These are phyloP conservation scores for Saccharomycopsis crataegensis DNA, from an alignment of 1,139 yeast species.

Conservation along the genomic window DNA sequence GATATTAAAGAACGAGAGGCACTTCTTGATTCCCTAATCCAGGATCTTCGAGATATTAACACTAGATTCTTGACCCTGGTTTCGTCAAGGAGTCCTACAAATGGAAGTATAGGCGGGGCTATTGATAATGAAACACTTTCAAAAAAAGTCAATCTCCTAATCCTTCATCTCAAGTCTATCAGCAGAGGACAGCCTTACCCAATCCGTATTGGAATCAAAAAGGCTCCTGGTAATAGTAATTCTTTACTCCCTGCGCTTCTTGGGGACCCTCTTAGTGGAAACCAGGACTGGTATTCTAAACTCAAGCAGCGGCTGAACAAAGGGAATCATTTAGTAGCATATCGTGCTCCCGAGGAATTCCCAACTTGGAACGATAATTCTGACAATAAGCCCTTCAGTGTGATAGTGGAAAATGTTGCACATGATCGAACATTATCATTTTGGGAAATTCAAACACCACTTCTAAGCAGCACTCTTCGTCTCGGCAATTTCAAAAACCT, in stretches of 20 bases:
- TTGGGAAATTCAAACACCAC: constrained; percentile 17
- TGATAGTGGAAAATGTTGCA: neutral
- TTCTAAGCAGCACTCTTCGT: constrained; percentile 6
- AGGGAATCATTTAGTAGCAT: constrained; percentile 4
- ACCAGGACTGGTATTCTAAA: constrained; percentile 15
- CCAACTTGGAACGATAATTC: neutral
- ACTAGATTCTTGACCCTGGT: neutral
- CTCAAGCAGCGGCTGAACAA: constrained; percentile 3
- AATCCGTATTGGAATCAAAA: constrained; percentile 16
- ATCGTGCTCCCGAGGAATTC: neutral
- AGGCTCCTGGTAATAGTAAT: neutral
- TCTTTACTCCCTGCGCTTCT: constrained; percentile 9
- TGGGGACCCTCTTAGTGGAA: constrained; percentile 19
- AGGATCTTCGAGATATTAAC: neutral
- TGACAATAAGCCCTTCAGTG: neutral
- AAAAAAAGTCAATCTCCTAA: constrained; percentile 17
- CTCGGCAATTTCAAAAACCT: constrained; percentile 13
- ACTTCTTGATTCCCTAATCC: neutral
- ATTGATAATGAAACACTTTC: constrained; percentile 1
- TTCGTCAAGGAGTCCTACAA: neutral
- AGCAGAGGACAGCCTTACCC: constrained; percentile 4
- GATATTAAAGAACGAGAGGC: neutral
- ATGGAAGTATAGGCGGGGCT: neutral
- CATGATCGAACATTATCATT: constrained; percentile 13
- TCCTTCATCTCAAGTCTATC: constrained; percentile 6